These are phyloP conservation scores for Gossypium schwendimanii DNA, from an alignment of 441 rosid genomes.

Conservation along the genomic window DNA sequence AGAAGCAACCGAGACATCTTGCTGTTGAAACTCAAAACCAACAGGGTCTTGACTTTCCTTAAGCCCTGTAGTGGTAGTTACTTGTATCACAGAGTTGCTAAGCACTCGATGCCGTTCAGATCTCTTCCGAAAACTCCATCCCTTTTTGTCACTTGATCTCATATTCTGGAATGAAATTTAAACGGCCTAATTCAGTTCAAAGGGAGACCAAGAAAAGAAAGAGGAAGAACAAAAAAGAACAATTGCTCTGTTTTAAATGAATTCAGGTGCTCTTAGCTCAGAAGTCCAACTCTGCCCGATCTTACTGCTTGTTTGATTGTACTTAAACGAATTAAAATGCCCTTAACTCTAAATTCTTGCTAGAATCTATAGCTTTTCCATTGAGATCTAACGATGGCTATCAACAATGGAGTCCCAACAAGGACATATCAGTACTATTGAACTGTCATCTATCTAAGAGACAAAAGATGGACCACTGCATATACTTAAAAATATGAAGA, in stretches of 20 bases:
- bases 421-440: neutral
- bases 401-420: neutral
- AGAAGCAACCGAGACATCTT: neutral
- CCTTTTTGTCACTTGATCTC: slow-evolving; percentile 12
- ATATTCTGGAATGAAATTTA: slow-evolving; percentile 11
- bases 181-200: neutral
- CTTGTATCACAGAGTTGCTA: slow-evolving; percentile 11
- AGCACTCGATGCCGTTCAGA: slow-evolving; percentile 17
- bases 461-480: neutral
- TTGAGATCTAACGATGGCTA: neutral
- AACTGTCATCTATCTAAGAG: neutral
- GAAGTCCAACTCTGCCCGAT: neutral
- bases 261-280: neutral
- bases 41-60: slow-evolving; percentile 15
- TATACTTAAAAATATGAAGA: neutral
- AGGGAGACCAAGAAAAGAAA: neutral
- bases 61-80: slow-evolving; percentile 6
- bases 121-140: slow-evolving; percentile 17
- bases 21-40: slow-evolving; percentile 5
- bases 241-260: neutral
- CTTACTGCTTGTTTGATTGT: neutral
- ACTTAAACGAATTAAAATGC: neutral
- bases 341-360: neutral
- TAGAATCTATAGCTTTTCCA: neutral
- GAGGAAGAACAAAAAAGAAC: neutral